Evolutionary conservation across 2,329 filamentous ascomycete genomes (phyloP).

Genomic region (Fusarium bactridioides): DNA sequence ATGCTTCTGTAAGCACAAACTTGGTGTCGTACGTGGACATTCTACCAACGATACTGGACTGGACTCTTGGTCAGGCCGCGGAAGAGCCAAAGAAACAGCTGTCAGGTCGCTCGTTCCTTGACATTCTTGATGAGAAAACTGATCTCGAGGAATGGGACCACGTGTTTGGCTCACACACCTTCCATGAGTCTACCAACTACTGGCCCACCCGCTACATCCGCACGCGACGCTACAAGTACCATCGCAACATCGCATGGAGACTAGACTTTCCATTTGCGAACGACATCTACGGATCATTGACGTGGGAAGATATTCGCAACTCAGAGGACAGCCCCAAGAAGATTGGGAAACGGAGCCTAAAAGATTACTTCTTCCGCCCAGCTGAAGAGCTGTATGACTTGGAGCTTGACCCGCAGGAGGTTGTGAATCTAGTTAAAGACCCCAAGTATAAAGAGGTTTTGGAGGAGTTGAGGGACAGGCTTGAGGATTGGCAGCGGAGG

Average conservation of each 20-base stretch:
- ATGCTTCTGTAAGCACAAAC: slow-evolving; percentile 49
- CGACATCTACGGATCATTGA: slow-evolving; percentile 54
- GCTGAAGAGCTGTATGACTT: slow-evolving; percentile 58
- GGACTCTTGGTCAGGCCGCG: slow-evolving; percentile 24
- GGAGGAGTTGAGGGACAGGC: not conserved
- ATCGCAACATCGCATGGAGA: slow-evolving; percentile 58
- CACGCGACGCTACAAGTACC: slow-evolving; percentile 53
- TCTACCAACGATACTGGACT: slow-evolving; percentile 55
- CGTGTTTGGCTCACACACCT: slow-evolving; percentile 59
- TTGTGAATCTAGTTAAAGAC: slow-evolving; percentile 49
- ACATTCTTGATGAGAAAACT: accelerated
- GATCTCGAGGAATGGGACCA: slow-evolving; percentile 40
- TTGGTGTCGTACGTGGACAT: slow-evolving; percentile 57
- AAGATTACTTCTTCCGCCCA: slow-evolving; percentile 53
- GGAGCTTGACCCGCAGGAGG: slow-evolving; percentile 54
- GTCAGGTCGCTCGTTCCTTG: not conserved
- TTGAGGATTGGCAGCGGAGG: not conserved
- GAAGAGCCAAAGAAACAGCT: not conserved
- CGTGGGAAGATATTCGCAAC: slow-evolving; percentile 56
- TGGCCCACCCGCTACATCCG: slow-evolving; percentile 59
- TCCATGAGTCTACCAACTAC: slow-evolving; percentile 63
- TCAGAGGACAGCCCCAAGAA: slow-evolving; percentile 15
- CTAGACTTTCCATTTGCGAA: slow-evolving; percentile 59
- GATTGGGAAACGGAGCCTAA: slow-evolving; percentile 50
- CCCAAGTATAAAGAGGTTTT: not conserved